Evolutionary conservation across 257 asterid genomes (phyloP), one percentile per base, ranked within the genome.

Genomic region (Linderniella brevidens): DNA sequence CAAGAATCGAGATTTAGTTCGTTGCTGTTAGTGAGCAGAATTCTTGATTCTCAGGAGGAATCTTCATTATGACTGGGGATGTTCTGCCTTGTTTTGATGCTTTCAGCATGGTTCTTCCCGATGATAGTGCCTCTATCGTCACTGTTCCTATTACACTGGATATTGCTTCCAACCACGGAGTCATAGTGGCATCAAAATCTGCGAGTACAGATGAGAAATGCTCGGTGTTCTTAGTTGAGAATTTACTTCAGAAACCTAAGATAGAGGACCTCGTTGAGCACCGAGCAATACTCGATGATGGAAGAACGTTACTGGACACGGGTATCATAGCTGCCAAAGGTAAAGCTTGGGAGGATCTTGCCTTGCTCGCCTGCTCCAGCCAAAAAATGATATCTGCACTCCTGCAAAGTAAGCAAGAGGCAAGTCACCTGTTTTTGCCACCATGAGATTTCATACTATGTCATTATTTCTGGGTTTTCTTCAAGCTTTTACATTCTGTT

Each of bases 81-180:
- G 98, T 85, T 67, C 98, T 85, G 64, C 98, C 96, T 62, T 90
- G 98, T 71, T 90, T 90, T 73, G 94, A 90, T 68, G 94, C 98
- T 52, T 73, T 77, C 60, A 66, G 66, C 62, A 72, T 90, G 93
- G 77, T 73, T 58, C 93, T 90, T 58, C 93, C 96, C 1, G 86
- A 79, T 52, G 94, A 90, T 65, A 37, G 87, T 17, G 71, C 96
- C 25, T 72, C 92, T 67, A 75, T 90, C 55, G 58, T 90, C 48
- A 85, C 96, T 46, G 98, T 90, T 52, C 96, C 98, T 52, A 75
- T 78, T 59, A 74, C 96, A 35, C 93, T 90, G 56, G 98, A 81
- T 57, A 60, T 90, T 65, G 96, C 98, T 64, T 76, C 92, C 60
- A 84, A 81, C 59, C 98, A 90, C 58, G 96, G 98, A 19, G 98